Evolutionary conservation across 129 eudicot genomes (phyloP).

Genomic region (sunflower (Helianthus annuus)): HanXRQr2.0-SUNRISE NC_035448.2:73535349-73535848

Average conservation of each 20-base stretch:
- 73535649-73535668: slow-evolving; percentile 6
- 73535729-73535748: no score
- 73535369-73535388: neutral
- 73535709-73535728: no score
- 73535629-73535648: neutral
- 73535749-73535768: no score
- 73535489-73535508: slow-evolving; percentile 40
- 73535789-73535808: no score
- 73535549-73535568: slow-evolving; percentile 42
- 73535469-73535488: slow-evolving; percentile 11
- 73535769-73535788: no score
- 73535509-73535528: slow-evolving; percentile 60
- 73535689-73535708: neutral
- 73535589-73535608: slow-evolving; percentile 63
- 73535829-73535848: no score
- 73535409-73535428: neutral
- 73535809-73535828: no score
- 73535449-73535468: neutral
- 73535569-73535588: slow-evolving; percentile 44
- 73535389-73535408: neutral
- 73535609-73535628: slow-evolving; percentile 2
- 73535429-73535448: neutral
- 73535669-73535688: slow-evolving; percentile 3
- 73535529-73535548: slow-evolving; percentile 43
- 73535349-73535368: neutral